Conservation (phyloP, 2,329 filamentous ascomycete species). For the Colletotrichum siamense region DNA sequence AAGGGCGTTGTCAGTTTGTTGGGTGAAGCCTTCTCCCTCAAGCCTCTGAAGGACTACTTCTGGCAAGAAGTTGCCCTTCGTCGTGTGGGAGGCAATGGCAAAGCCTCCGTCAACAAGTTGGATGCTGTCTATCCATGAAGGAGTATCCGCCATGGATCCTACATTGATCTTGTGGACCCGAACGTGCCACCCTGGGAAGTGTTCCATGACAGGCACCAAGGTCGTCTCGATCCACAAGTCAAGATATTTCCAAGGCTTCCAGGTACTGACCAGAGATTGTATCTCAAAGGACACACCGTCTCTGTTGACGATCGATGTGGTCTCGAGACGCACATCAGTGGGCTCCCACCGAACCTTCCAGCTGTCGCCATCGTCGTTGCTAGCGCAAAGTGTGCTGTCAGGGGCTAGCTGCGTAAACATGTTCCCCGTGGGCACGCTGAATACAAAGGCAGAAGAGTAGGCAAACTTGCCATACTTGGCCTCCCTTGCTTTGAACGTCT, state of each 20-base stretch:
- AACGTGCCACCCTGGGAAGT: constrained; percentile 16
- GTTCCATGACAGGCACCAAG: background rate
- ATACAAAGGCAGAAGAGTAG: constrained; percentile 43
- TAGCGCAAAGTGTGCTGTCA: constrained; percentile 21
- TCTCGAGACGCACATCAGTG: constrained; percentile 2
- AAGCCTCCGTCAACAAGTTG: constrained; percentile 23
- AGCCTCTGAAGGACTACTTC: background rate
- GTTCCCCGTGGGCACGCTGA: constrained; percentile 35
- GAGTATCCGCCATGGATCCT: background rate
- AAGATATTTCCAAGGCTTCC: constrained; percentile 19
- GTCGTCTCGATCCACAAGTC: constrained; percentile 17
- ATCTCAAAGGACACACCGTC: background rate
- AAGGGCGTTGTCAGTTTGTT: background rate
- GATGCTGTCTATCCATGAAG: background rate
- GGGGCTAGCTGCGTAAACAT: constrained; percentile 30
- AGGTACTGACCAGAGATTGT: constrained; percentile 10
- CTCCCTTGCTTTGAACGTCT: constrained; percentile 35
- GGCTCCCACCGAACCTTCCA: constrained; percentile 15
- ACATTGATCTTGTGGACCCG: constrained; percentile 15
- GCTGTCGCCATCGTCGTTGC: constrained; percentile 19
- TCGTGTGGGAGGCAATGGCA: constrained; percentile 8
- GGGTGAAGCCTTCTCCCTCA: background rate
- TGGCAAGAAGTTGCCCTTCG: background rate
- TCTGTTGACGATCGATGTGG: background rate
- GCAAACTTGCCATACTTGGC: constrained; percentile 46